Conservation (phyloP, 2,329 filamentous ascomycete species). For the Ascochyta viciae-villosae region DNA sequence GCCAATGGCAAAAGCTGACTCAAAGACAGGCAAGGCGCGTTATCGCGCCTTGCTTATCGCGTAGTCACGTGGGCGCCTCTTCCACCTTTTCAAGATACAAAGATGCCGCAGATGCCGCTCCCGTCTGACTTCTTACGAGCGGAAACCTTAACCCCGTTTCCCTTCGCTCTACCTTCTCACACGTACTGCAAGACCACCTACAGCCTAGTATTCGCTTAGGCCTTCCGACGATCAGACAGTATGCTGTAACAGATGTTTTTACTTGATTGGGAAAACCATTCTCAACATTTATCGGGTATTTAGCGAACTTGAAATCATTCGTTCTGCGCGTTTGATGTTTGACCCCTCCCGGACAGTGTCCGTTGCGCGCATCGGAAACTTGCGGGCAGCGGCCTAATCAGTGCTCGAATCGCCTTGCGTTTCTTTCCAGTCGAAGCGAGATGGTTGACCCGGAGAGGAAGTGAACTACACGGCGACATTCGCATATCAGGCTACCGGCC, state of each 20-base stretch:
- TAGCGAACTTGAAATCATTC: background rate
- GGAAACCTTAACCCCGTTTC: background rate
- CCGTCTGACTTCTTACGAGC: background rate
- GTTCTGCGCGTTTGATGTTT: background rate
- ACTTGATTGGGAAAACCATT: background rate
- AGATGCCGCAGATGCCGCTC: background rate
- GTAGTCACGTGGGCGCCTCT: slow-evolving; percentile 6
- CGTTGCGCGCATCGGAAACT: background rate
- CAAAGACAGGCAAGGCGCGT: background rate
- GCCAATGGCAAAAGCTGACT: slow-evolving; percentile 16
- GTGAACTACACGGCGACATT: background rate
- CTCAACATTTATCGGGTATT: slow-evolving; percentile 2
- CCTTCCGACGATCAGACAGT: background rate
- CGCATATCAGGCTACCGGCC: background rate
- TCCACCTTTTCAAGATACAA: background rate
- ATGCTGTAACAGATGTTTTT: background rate
- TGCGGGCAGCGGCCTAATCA: background rate
- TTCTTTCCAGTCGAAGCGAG: background rate
- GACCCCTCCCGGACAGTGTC: background rate
- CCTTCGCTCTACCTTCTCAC: slow-evolving; percentile 11
- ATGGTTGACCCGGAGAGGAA: background rate
- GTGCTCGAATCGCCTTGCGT: background rate
- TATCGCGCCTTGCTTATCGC: slow-evolving; percentile 12
- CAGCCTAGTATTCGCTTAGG: background rate
- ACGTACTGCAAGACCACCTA: background rate